Conservation (phyloP, 371 early-diverging fungal genomes). For the Smittium culicis region DNA sequence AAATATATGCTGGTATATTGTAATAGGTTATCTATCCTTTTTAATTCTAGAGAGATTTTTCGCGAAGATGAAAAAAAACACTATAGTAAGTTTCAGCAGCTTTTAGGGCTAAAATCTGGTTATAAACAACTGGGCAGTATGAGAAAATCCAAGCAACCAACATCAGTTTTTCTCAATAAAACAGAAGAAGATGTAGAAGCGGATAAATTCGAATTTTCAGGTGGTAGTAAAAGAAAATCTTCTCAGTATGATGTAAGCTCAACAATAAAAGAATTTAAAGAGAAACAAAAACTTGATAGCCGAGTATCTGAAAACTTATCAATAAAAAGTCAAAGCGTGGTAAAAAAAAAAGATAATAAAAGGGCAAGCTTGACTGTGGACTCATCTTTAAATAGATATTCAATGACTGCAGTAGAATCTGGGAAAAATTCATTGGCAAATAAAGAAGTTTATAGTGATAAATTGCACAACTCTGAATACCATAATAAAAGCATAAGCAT, state of each 20-base stretch:
- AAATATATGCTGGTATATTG: constrained; percentile 3
- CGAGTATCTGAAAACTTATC: not conserved
- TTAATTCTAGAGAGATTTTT: constrained; percentile 3
- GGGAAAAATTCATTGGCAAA: not conserved
- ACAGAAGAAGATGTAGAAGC: not conserved
- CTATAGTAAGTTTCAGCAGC: not conserved
- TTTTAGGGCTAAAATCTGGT: not conserved
- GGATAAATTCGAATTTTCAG: not conserved
- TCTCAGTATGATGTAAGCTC: not conserved
- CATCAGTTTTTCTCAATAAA: not conserved
- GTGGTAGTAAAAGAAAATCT: not conserved
- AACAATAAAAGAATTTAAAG: not conserved
- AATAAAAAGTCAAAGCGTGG: not conserved
- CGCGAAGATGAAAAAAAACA: not conserved
- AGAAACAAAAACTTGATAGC: not conserved
- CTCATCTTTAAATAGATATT: not conserved
- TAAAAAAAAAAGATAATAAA: not conserved
- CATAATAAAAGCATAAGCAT: not conserved
- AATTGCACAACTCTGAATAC: not conserved
- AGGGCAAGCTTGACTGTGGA: not conserved
- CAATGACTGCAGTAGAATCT: not conserved
- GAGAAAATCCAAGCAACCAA: not conserved
- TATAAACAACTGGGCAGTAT: not conserved
- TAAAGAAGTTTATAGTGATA: not conserved
- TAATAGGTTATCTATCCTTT: not conserved